Evolutionary conservation across 139 green algal species (phyloP).

Genomic region (Chlamydomonas sp.): DNA sequence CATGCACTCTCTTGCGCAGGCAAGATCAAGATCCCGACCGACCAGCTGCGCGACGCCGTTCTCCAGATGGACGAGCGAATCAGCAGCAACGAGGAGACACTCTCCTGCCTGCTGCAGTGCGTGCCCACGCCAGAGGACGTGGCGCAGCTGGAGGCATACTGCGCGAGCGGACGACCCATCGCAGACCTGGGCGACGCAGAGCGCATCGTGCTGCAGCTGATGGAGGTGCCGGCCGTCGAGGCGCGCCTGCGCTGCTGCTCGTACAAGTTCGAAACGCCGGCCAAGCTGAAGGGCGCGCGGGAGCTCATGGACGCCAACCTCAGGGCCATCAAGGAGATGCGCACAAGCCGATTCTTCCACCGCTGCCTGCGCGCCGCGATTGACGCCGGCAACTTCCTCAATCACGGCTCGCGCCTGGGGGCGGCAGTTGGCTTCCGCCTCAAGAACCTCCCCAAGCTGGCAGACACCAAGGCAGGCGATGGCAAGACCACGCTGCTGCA

Average conservation of each 20-base stretch:
- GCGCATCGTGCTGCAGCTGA: slow-evolving; percentile 19
- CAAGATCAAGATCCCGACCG: slow-evolving; percentile 27
- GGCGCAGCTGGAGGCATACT: slow-evolving; percentile 22
- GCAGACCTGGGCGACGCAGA: slow-evolving; percentile 22
- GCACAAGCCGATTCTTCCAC: slow-evolving; percentile 22
- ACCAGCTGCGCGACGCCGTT: slow-evolving; percentile 24
- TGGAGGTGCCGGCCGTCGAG: slow-evolving; percentile 29
- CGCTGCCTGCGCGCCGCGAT: slow-evolving; percentile 26
- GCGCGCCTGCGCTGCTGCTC: slow-evolving; percentile 21
- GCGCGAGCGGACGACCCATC: slow-evolving; percentile 6
- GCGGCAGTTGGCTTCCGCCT: slow-evolving; percentile 38
- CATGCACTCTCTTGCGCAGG: neutral
- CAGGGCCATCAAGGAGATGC: slow-evolving; percentile 25
- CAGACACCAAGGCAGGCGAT: slow-evolving; percentile 34
- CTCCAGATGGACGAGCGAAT: slow-evolving; percentile 27
- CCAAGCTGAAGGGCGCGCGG: slow-evolving; percentile 22
- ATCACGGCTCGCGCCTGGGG: slow-evolving; percentile 33
- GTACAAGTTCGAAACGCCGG: slow-evolving; percentile 33
- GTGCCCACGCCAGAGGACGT: slow-evolving; percentile 34
- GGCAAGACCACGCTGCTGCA: slow-evolving; percentile 38
- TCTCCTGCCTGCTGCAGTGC: slow-evolving; percentile 23
- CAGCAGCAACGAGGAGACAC: slow-evolving; percentile 28
- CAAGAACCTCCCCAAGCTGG: slow-evolving; percentile 38
- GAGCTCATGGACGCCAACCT: slow-evolving; percentile 30
- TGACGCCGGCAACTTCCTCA: slow-evolving; percentile 50